phyloP scores from a whole-genome alignment of 371 early-diverging fungal genomes.

The Lichtheimia hyalospora region DNA sequence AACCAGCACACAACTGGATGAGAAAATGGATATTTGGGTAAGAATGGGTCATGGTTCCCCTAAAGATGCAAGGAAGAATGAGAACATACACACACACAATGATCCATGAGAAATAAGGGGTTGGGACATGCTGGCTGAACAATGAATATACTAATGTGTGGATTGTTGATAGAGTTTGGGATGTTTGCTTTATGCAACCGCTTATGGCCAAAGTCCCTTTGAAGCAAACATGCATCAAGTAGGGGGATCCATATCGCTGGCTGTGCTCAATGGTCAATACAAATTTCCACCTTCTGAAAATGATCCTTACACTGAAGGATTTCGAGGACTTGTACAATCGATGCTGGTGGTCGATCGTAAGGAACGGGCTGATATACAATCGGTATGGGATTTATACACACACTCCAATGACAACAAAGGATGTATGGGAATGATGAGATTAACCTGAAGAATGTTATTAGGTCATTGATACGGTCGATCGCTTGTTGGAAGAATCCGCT shows the following conservation, averaged over 20 bases:
- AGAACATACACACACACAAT: too few species aligned
- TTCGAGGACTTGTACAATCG: constrained; percentile 54
- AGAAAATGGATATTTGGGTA: constrained; percentile 78
- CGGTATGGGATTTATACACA: constrained; percentile 20
- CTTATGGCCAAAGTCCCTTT: constrained; percentile 71
- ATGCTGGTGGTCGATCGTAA: constrained; percentile 67
- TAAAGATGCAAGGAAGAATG: too few species aligned
- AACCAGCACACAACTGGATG: constrained; percentile 57
- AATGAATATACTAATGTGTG: background rate
- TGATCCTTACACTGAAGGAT: constrained; percentile 58
- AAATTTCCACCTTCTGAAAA: constrained; percentile 42
- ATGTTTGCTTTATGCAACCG: constrained; percentile 71
- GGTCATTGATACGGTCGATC: constrained; percentile 3
- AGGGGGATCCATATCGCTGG: constrained; percentile 71
- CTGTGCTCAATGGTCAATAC: constrained; percentile 64
- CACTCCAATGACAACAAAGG: too few species aligned
- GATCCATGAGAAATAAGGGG: too few species aligned
- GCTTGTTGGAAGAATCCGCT: background rate
- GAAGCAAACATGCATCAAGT: constrained; percentile 65
- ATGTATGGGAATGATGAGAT: too few species aligned
- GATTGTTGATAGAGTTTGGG: constrained; percentile 49
- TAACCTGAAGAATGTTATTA: background rate
- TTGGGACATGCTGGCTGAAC: too few species aligned
- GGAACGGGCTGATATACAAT: constrained; percentile 62
- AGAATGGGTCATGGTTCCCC: background rate